Conservation (phyloP, 768 basidiomycete genomes). For the Suillus alpinus region DNA sequence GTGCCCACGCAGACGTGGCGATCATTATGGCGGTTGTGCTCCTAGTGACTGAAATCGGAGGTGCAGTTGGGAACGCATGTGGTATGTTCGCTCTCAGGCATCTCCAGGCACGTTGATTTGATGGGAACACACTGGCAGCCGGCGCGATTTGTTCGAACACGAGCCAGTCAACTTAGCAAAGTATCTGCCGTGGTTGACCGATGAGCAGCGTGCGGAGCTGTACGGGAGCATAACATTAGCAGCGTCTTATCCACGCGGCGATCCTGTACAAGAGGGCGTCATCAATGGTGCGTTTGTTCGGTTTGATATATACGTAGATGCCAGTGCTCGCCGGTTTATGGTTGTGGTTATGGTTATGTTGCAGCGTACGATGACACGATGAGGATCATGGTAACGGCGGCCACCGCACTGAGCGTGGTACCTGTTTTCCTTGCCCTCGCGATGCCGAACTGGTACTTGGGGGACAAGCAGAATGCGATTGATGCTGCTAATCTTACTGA, state of each 20-base stretch:
- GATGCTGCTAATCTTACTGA: slow-evolving; percentile 34
- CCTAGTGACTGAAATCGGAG: slow-evolving; percentile 69
- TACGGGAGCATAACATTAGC: slow-evolving; percentile 59
- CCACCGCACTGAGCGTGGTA: slow-evolving; percentile 50
- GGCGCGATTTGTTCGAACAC: slow-evolving; percentile 62
- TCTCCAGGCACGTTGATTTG: neutral
- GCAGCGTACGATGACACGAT: slow-evolving; percentile 56
- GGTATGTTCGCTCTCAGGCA: slow-evolving; percentile 31
- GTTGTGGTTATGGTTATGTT: neutral
- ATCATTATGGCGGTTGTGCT: slow-evolving; percentile 66
- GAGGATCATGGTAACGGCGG: slow-evolving; percentile 53
- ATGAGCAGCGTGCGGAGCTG: slow-evolving; percentile 41
- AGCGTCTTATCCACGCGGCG: slow-evolving; percentile 42
- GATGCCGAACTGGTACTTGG: slow-evolving; percentile 67
- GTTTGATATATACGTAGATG: neutral
- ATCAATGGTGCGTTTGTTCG: slow-evolving; percentile 42
- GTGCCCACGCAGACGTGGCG: slow-evolving; percentile 67
- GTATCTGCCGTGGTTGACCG: slow-evolving; percentile 49
- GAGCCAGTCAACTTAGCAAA: slow-evolving; percentile 58
- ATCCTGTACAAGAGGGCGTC: slow-evolving; percentile 63
- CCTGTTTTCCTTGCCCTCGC: slow-evolving; percentile 57
- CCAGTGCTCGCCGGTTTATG: neutral
- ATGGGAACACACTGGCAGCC: slow-evolving; percentile 30
- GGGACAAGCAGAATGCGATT: slow-evolving; percentile 69
- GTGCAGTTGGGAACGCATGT: slow-evolving; percentile 60